Evolutionary conservation across 2,329 filamentous ascomycete species (phyloP), one percentile per base, ranked within the genome.

Genomic region (Monilinia fructigena): DNA sequence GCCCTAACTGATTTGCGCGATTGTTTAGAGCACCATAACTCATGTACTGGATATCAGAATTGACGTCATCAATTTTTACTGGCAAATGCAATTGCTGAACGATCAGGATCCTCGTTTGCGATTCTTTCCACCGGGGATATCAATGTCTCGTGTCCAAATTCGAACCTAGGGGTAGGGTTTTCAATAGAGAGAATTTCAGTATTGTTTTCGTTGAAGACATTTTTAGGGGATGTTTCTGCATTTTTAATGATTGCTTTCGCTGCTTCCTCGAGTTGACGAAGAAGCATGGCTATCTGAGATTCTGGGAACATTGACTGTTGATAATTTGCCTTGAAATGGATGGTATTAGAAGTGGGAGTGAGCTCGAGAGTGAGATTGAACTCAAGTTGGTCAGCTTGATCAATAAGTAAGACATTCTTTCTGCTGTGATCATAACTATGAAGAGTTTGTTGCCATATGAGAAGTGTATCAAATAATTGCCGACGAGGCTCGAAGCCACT

Each of bases 391-490:
- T 97, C 93, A 6, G 82, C 77, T 63, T 89, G 86, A 35, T 83
- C 82, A 0, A 85, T 75, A 65, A 92, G 81, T 12, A 73, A 76
- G 0, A 94, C 79, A 2, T 75, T 47, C 3, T 76, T 71, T 1
- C 70, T 68, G 69, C 72, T 71, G 72, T 79, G 74, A 4, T 74
- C 69, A n/a, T 74, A 70, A 2, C 70, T 68, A 38, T 80, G 77
- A 1, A 89, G 79, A 0, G 88, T 90, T 74, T 96, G 89, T 72
- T 97, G 93, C 82, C 93, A 97, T 0, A 93, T 88, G 72, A 96
- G 89, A 0, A 97, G 79, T 0, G 88, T 83, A 71, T 96, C 91
- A 71, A 94, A 97, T 0, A 96, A 77, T 1, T 78, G 78, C 50
- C 85, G 82, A 0, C 82, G 80, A 0, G 86, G 80, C 38, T 82